Base-by-base conservation (phyloP, 2,329 filamentous ascomycete species). In the Hymenoscyphus infarciens region DNA sequence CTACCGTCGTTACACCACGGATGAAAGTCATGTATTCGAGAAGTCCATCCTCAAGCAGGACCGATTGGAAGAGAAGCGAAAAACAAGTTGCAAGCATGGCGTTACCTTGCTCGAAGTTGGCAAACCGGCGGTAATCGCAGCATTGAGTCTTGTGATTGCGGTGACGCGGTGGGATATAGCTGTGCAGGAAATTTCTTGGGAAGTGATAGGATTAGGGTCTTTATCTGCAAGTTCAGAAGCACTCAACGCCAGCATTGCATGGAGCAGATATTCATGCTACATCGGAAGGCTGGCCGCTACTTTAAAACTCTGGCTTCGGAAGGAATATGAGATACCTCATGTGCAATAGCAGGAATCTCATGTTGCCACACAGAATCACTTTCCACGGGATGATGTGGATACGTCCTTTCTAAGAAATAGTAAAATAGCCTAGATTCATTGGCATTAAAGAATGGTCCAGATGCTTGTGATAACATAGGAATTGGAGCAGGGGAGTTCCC, bases 381-480 rank as follows among this genome's bases (percentile, higher is more conserved):
- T 55, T 84, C 86, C 19, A 88, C 74, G 0, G 87, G 87, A 33
- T 89, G 80, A 72, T 86, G 83, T 2, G 87, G 87, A 68, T 85
- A 85, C 66, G 83, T 86, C 33, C 79, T 77, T 29, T 82, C 75
- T 16, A 89, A 75, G 67, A 89, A 89, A 72, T 89, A 84, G 71
- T 89, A 85, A 69, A 89, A 89, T 73, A 88, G 82, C 52, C 86
- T 82, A 84, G 89, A 88, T 68, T 89, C 87, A 61, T 85, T 81
- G 58, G 85, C 70, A 61, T 79, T 84, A 71, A 87, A 87, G 82
- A 74, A 15, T 79, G 83, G 54, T 15, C 29, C 29, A n/a, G 16
- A 29, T 27, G 38, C 22, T 33, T 82, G 75, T 64, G 81, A 63
- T 60, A 16, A 49, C 61, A 55, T 53, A 31, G 39, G n/a, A 29